These are phyloP conservation scores for Akebia trifoliata DNA, from an alignment of 164 flowering plant species.

Conservation along the genomic window DNA sequence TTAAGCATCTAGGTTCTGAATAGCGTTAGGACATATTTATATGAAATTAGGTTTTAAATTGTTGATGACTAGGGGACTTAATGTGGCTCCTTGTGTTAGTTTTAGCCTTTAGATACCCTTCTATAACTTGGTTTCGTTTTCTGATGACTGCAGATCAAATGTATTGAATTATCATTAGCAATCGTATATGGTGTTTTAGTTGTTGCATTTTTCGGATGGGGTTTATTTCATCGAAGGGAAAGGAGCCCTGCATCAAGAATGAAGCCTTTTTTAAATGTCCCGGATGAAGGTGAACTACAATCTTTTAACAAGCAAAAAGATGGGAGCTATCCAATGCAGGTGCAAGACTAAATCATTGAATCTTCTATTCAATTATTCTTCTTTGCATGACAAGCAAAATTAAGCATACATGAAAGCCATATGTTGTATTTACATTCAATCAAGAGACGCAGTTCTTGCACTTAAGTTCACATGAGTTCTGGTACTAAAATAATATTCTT, in stretches of 20 bases:
- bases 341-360: conserved; percentile 21
- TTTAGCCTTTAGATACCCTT: not conserved
- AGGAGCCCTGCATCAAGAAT: conserved; percentile 34
- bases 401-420: too few species aligned
- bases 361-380: too few species aligned
- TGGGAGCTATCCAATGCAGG: conserved; percentile 58
- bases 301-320: conserved; percentile 43
- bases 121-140: conserved; percentile 12
- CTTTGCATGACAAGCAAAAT: too few species aligned
- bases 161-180: conserved; percentile 69
- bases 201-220: conserved; percentile 74
- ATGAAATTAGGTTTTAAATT: not conserved
- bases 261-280: conserved; percentile 43
- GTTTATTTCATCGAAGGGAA: conserved; percentile 50
- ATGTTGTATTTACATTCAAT: too few species aligned
- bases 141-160: conserved; percentile 68
- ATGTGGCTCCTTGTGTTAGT: not conserved
- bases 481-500: too few species aligned
- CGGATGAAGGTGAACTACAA: conserved; percentile 35
- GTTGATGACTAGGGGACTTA: not conserved
- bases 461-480: too few species aligned
- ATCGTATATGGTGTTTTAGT: conserved; percentile 62
- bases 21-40: not conserved
- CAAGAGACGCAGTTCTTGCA: too few species aligned
- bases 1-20: not conserved